phyloP scores from a whole-genome alignment of 2,329 filamentous ascomycete species.

The Escovopsis sp. region DNA sequence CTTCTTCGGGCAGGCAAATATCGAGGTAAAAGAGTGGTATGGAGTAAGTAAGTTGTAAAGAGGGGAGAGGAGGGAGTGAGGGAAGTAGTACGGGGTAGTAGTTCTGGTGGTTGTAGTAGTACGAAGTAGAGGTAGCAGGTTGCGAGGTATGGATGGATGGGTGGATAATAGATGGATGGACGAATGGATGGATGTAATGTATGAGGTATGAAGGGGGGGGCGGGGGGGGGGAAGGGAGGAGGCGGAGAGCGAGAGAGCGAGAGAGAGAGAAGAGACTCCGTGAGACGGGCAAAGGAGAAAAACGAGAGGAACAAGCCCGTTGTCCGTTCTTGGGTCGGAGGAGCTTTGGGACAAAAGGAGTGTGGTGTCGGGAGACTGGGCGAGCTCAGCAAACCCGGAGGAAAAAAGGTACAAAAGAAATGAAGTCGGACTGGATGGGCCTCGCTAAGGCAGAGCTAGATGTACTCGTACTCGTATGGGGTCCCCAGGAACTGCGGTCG shows the following conservation, averaged over 20 bases:
- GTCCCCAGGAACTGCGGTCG: background rate
- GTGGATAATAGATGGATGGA: no score
- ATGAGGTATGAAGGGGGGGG: background rate
- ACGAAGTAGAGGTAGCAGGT: background rate
- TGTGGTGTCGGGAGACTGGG: constrained; percentile 4
- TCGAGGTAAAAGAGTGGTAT: no score
- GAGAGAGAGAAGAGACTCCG: no score
- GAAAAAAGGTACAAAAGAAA: constrained; percentile 3
- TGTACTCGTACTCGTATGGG: no score
- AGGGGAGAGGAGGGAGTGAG: background rate
- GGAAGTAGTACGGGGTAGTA: background rate
- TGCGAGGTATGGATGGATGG: no score
- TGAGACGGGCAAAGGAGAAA: no score
- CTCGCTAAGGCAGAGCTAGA: constrained; percentile 1
- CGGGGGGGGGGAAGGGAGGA: background rate
- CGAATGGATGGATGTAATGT: background rate
- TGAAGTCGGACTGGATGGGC: background rate
- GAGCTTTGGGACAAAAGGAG: constrained; percentile 1
- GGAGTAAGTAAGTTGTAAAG: no score
- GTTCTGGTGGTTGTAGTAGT: background rate
- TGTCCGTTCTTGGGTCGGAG: no score
- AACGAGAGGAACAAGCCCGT: no score
- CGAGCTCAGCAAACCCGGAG: constrained; percentile 2
- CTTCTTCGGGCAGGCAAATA: no score
- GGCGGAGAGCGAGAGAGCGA: no score